These are phyloP conservation scores for Cercospora canescens DNA, from an alignment of 2,329 filamentous ascomycete species.

Conservation along the genomic window DNA sequence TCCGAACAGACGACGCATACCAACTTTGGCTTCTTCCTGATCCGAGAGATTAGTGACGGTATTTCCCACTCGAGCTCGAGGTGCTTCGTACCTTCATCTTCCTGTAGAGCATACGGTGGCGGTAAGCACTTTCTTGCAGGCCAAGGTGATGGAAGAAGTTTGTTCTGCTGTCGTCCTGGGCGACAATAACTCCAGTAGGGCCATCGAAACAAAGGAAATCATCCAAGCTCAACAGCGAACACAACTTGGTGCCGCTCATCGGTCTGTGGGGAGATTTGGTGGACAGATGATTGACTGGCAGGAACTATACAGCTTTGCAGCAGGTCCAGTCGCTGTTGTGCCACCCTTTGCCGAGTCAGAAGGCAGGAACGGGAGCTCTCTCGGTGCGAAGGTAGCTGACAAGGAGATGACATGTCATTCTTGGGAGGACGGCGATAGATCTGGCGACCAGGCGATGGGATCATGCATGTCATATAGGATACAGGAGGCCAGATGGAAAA, in stretches of 20 bases:
- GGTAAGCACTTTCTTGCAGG: constrained; percentile 19
- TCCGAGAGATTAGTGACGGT: neutral
- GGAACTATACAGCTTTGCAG: neutral
- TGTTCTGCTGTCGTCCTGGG: constrained; percentile 20
- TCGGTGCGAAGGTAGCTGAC: neutral
- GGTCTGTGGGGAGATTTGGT: neutral
- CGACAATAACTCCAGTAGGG: constrained; percentile 13
- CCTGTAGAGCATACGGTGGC: constrained; percentile 21
- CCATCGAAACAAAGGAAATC: constrained; percentile 17
- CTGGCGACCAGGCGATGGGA: neutral
- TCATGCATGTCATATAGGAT: neutral
- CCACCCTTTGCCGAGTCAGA: neutral
- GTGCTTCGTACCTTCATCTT: constrained; percentile 20
- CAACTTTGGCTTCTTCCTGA: constrained; percentile 22
- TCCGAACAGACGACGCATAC: constrained; percentile 24
- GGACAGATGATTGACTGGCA: neutral
- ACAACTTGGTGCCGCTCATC: constrained; percentile 11
- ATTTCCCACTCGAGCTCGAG: neutral
- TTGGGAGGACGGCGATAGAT: neutral
- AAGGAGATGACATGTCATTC: neutral
- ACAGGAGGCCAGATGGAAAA: neutral
- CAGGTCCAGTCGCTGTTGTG: neutral
- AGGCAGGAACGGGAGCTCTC: neutral
- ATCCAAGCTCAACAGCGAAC: constrained; percentile 17
- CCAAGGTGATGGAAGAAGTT: constrained; percentile 25